Evolutionary conservation across 2,329 filamentous ascomycete genomes (phyloP).

Genomic region (Stylonectria norvegica): DNA sequence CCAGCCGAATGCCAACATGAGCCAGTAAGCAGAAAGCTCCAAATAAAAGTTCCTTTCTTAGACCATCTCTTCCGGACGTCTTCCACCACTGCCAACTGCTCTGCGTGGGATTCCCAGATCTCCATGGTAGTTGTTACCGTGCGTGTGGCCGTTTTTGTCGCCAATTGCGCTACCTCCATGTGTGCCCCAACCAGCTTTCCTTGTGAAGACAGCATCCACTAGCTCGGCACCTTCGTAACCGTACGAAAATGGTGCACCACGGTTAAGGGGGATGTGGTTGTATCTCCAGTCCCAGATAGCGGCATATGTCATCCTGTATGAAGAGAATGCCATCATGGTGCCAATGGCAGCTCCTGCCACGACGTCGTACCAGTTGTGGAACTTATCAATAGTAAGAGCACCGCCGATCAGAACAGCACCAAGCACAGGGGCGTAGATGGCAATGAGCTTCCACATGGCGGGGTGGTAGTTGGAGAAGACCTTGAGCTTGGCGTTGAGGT

Average conservation of each 20-base stretch:
- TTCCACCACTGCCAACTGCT: constrained; percentile 10
- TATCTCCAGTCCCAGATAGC: constrained; percentile 65
- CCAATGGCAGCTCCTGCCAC: constrained; percentile 64
- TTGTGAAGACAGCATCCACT: constrained; percentile 54
- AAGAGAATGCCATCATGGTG: constrained; percentile 59
- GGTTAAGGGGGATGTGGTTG: constrained; percentile 62
- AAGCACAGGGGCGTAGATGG: constrained; percentile 62
- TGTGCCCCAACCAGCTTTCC: constrained; percentile 57
- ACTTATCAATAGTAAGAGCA: constrained; percentile 68
- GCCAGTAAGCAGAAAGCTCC: no score
- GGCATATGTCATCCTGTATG: constrained; percentile 66
- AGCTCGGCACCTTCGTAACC: constrained; percentile 43
- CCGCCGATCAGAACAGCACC: constrained; percentile 66
- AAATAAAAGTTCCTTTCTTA: no score
- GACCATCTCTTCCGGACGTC: constrained; percentile 14
- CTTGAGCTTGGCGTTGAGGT: constrained; percentile 77
- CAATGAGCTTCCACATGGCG: constrained; percentile 69
- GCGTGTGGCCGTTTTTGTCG: constrained; percentile 1
- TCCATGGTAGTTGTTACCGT: background rate
- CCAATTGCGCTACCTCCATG: constrained; percentile 12
- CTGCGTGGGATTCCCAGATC: constrained; percentile 12
- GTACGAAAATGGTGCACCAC: constrained; percentile 54
- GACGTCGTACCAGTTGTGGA: constrained; percentile 75
- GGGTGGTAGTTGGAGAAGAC: constrained; percentile 70
- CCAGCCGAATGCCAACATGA: no score